Evolutionary conservation across 768 basidiomycete genomes (phyloP).

Genomic region (Leccinellum rugosiceps): DNA sequence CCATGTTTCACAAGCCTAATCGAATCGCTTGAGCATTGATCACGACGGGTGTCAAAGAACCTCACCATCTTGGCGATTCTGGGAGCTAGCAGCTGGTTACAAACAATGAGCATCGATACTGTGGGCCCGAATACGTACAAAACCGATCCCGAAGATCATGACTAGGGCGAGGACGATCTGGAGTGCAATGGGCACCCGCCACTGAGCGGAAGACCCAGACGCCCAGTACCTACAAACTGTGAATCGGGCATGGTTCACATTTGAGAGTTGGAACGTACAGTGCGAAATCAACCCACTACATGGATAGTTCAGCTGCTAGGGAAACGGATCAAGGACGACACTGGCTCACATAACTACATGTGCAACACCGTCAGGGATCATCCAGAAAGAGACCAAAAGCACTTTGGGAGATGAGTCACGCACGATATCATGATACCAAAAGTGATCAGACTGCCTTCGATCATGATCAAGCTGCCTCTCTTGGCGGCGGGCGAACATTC

Average conservation of each 20-base stretch:
- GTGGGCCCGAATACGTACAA: conserved; percentile 37
- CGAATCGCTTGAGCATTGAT: background rate
- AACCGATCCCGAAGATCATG: conserved; percentile 45
- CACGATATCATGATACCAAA: conserved; percentile 63
- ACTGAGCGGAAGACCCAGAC: conserved; percentile 49
- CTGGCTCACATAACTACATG: conserved; percentile 22
- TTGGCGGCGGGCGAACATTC: conserved; percentile 61
- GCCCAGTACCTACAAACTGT: conserved; percentile 45
- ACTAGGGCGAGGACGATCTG: conserved; percentile 55
- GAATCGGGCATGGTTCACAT: background rate
- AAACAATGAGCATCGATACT: background rate
- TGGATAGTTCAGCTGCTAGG: conserved; percentile 1
- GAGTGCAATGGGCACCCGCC: conserved; percentile 61
- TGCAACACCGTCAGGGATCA: background rate
- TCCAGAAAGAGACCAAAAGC: background rate
- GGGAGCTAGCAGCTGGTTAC: conserved; percentile 40
- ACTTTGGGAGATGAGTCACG: conserved; percentile 24
- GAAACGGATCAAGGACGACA: background rate
- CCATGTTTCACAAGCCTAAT: conserved; percentile 55
- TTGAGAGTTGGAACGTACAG: conserved; percentile 35
- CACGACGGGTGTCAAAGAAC: background rate
- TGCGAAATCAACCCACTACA: conserved; percentile 62
- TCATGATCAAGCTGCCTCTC: conserved; percentile 61
- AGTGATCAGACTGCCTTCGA: conserved; percentile 61
- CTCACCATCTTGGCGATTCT: conserved; percentile 57